Evolutionary conservation across 495 filamentous ascomycete genomes (phyloP), one percentile per base, ranked within the genome.

Genomic region (Stereocaulon alpinum): DNA sequence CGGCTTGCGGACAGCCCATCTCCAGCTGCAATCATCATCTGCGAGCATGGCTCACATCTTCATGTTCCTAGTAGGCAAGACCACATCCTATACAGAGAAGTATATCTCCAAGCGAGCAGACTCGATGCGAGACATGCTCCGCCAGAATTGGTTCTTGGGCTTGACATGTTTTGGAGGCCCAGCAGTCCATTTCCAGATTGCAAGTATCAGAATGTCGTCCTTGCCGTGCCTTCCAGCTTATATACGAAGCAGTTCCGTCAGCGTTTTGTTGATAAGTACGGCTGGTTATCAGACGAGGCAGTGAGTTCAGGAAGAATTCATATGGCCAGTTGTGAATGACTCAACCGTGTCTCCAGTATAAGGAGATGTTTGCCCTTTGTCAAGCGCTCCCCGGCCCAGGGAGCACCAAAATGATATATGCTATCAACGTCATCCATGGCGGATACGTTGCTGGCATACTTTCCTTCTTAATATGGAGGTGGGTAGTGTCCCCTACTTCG

Each of bases 321-420:
- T 17, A 20, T n/a, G 18, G 11, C 42, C 18, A 44, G 6, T n/a
- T 17, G 18, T 44, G 17, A 44, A 6, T 37, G 34, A 44, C 18
- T 15, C 6, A 44, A 44, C 17, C 42, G 42, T 44, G 42, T 17
- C 18, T 20, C 18, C 58, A 84, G 80, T 89, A 82, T 67, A 82
- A 86, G 68, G 85, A 89, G 64, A 72, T 88, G 20, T 88, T 89
- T 71, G 81, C 81, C 40, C 66, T 89, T 61, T 82, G 76, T 41
- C 85, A 87, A 67, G 79, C 83, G 18, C 74, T 87, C 9, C 77
- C 82, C 0, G 86, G 86, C 0, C 85, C 86, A 0, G 84, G 64
- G 0, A 84, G 80, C 66, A 87, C 85, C n/a, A 88, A 89, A 70
- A 85, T 89, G 79, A 68, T 76, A 0, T 87, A 81, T 64, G 82